Evolutionary conservation across 768 basidiomycete genomes (phyloP).

Genomic region (Gloeostereum incarnatum): DNA sequence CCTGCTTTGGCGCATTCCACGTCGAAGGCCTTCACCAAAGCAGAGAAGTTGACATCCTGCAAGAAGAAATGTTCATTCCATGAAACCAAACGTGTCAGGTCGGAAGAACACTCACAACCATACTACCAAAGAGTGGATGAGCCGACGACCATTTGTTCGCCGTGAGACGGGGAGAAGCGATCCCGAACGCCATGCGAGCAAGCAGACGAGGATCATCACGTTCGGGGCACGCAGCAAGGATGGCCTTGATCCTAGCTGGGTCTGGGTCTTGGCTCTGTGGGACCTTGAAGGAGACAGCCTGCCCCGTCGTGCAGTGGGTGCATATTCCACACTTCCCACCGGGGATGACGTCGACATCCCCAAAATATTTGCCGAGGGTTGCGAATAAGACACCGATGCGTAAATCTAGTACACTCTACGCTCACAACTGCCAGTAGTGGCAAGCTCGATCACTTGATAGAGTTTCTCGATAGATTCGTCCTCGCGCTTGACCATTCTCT

Average conservation of each 20-base stretch:
- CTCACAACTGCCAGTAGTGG: slow-evolving; percentile 27
- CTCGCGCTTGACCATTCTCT: slow-evolving; percentile 29
- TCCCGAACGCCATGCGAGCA: slow-evolving; percentile 42
- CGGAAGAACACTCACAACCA: no score
- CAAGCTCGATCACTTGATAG: slow-evolving; percentile 26
- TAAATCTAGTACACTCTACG: no score
- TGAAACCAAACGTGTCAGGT: no score
- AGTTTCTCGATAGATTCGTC: slow-evolving; percentile 30
- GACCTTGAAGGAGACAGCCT: slow-evolving; percentile 20
- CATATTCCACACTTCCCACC: slow-evolving; percentile 30
- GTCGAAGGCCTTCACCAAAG: slow-evolving; percentile 30
- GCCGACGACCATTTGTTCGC: slow-evolving; percentile 26
- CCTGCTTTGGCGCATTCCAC: slow-evolving; percentile 26
- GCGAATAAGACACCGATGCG: neutral
- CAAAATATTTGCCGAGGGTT: slow-evolving; percentile 34
- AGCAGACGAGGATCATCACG: slow-evolving; percentile 39
- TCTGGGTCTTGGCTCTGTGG: slow-evolving; percentile 13
- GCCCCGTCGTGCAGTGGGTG: slow-evolving; percentile 29
- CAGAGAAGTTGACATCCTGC: slow-evolving; percentile 29
- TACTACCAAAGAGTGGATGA: slow-evolving; percentile 34
- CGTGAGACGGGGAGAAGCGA: slow-evolving; percentile 34
- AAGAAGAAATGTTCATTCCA: no score
- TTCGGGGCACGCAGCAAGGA: slow-evolving; percentile 31
- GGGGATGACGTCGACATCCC: slow-evolving; percentile 28
- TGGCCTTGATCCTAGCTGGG: slow-evolving; percentile 20